Evolutionary conservation across 345 rosid species (phyloP).

Genomic region (Eucalyptus paniculata): DNA sequence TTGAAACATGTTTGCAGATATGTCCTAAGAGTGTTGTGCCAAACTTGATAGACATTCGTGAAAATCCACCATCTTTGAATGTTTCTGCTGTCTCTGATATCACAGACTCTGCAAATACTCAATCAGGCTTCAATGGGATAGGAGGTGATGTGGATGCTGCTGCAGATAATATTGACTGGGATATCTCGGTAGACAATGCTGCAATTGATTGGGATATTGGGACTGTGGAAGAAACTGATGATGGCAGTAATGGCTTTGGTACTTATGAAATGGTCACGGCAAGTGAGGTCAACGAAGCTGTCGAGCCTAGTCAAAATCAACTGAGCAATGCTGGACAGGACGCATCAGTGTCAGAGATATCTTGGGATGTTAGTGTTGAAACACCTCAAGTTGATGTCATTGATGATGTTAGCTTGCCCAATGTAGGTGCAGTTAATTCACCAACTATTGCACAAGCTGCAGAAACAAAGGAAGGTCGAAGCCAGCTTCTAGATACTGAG

Average conservation of each 20-base stretch:
- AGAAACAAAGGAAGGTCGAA: slow-evolving; percentile 41
- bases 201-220: slow-evolving; percentile 96
- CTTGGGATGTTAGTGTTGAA: slow-evolving; percentile 91
- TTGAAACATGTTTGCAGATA: slow-evolving; percentile 36
- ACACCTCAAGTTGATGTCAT: slow-evolving; percentile 69
- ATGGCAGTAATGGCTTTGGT: slow-evolving; percentile 69
- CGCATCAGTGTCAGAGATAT: slow-evolving; percentile 47
- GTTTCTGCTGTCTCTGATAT: slow-evolving; percentile 45
- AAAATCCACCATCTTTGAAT: slow-evolving; percentile 64
- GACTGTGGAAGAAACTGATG: slow-evolving; percentile 67
- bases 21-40: slow-evolving; percentile 26
- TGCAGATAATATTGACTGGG: slow-evolving; percentile 76
- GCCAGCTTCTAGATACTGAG: slow-evolving; percentile 82
- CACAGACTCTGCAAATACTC: slow-evolving; percentile 26
- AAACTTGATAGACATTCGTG: slow-evolving; percentile 58
- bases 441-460: slow-evolving; percentile 14
- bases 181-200: slow-evolving; percentile 64
- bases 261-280: slow-evolving; percentile 86
- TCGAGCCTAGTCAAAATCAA: slow-evolving; percentile 14
- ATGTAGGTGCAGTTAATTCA: slow-evolving; percentile 20
- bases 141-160: slow-evolving; percentile 30
- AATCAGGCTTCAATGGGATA: slow-evolving; percentile 21
- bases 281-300: slow-evolving; percentile 45
- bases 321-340: slow-evolving; percentile 23
- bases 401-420: slow-evolving; percentile 26